Base-by-base conservation (phyloP, 2,329 filamentous ascomycete genomes). In the Coccinonectria pachysandricola region DNA sequence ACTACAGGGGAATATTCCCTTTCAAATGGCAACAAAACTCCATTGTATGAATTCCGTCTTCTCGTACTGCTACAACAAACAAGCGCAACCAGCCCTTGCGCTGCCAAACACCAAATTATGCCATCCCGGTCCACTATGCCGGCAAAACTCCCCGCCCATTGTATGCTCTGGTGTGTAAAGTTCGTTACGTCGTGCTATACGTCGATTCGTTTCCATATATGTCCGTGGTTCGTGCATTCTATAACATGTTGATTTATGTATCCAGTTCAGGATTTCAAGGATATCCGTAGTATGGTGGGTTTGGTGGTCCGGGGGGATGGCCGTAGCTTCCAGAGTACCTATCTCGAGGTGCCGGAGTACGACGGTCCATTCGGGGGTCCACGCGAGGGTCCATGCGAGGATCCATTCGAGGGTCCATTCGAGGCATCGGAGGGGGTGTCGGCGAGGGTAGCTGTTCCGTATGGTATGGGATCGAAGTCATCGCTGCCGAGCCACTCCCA, bases 81-180 rank as follows among this genome's bases (percentile, higher is more conserved):
- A n/a, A n/a, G n/a, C n/a, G n/a, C n/a, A n/a, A n/a, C n/a, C n/a
- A n/a, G n/a, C n/a, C n/a, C n/a, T n/a, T n/a, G n/a, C n/a, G n/a
- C n/a, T n/a, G 34, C 40, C 43, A 40, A 43, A 36, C 31, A 31
- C 34, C 39, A 30, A 36, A 27, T 35, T 27, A 34, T 40, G 35
- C 42, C 39, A 34, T 31, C 32, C 36, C 29, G 29, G 30, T 44
- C 32, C 37, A 35, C 29, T 34, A 35, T 39, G 36, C 32, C 39
- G 31, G 29, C 31, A 38, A 40, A 41, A 42, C 33, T 46, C 41
- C 43, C 44, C 35, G 31, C 32, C 41, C 36, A 32, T 26, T 31
- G 35, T 34, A 46, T 46, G 41, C 41, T 31, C 38, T 42, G 38
- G 41, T 45, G n/a, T 41, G 40, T 46, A 32, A 45, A 45, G 36